These are phyloP conservation scores for Gynochthodes officinalis DNA, from an alignment of 257 asterid genomes.

Conservation along the genomic window DNA sequence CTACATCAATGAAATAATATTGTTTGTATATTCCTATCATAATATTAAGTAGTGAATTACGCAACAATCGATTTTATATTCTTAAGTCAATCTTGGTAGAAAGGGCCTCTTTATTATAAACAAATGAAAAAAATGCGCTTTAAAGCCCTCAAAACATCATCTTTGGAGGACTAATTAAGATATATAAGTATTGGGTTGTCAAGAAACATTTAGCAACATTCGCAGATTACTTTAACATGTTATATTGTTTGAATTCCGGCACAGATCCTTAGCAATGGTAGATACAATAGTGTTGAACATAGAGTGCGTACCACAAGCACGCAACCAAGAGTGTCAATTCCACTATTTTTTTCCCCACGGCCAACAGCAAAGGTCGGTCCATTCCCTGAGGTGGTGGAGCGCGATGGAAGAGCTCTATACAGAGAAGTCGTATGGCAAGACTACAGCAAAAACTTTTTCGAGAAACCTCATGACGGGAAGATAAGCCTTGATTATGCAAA, in stretches of 20 bases:
- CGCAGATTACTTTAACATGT: neutral
- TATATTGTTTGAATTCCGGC: neutral
- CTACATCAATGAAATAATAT: too few species aligned
- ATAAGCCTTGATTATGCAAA: neutral
- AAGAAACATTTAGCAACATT: too few species aligned
- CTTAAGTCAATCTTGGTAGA: too few species aligned
- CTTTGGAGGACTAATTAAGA: too few species aligned
- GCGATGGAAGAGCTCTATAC: neutral
- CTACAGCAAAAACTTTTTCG: neutral
- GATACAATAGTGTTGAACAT: neutral
- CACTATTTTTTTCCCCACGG: neutral
- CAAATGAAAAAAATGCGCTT: too few species aligned
- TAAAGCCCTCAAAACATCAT: too few species aligned
- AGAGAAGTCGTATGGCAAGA: neutral
- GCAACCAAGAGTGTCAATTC: slow-evolving; percentile 5
- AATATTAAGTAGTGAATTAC: too few species aligned
- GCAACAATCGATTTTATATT: too few species aligned
- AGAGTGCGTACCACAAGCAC: neutral
- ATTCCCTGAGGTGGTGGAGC: neutral
- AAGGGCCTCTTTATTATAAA: too few species aligned
- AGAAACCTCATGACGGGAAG: neutral
- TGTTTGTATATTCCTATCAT: too few species aligned
- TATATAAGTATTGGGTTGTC: too few species aligned
- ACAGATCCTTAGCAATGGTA: neutral
- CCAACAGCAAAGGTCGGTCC: neutral